Evolutionary conservation across 768 basidiomycete genomes (phyloP).

Genomic region (Mycena maculata): DNA sequence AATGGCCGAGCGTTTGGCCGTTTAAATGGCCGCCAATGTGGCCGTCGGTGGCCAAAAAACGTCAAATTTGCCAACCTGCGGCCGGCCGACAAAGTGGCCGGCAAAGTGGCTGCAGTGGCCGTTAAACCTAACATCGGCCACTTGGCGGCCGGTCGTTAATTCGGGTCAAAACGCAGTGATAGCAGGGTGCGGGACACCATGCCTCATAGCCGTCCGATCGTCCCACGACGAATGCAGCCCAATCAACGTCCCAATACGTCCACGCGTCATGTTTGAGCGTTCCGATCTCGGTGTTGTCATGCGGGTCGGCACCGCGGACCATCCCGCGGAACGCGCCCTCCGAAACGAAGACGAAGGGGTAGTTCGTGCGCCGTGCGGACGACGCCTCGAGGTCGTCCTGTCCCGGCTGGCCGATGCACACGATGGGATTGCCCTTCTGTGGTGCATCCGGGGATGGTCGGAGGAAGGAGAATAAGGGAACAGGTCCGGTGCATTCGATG

Average conservation of each 20-base stretch:
- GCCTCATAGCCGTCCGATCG: slow-evolving; percentile 14
- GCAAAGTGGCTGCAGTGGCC: no score
- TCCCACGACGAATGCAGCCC: slow-evolving; percentile 22
- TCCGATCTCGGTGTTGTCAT: slow-evolving; percentile 19
- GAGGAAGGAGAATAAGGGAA: not conserved
- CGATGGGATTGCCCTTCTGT: not conserved
- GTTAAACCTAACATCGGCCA: no score
- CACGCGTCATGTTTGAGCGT: slow-evolving; percentile 18
- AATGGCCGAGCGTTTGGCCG: no score
- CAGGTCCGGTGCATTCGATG: not conserved
- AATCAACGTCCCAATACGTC: slow-evolving; percentile 22
- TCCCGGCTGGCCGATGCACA: slow-evolving; percentile 22
- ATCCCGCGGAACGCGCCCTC: slow-evolving; percentile 1
- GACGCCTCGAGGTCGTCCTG: slow-evolving; percentile 18
- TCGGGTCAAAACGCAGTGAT: slow-evolving; percentile 4
- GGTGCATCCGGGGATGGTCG: not conserved
- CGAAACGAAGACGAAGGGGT: not conserved
- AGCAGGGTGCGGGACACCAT: slow-evolving; percentile 3
- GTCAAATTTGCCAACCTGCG: no score
- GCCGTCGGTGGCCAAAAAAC: no score
- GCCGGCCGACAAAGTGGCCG: no score
- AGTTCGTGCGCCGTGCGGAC: slow-evolving; percentile 11
- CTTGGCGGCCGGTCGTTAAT: no score
- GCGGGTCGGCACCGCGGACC: slow-evolving; percentile 8
- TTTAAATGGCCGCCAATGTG: no score